These are phyloP conservation scores for Solanum chmielewskii DNA, from an alignment of 257 asterid species.

Conservation along the genomic window DNA sequence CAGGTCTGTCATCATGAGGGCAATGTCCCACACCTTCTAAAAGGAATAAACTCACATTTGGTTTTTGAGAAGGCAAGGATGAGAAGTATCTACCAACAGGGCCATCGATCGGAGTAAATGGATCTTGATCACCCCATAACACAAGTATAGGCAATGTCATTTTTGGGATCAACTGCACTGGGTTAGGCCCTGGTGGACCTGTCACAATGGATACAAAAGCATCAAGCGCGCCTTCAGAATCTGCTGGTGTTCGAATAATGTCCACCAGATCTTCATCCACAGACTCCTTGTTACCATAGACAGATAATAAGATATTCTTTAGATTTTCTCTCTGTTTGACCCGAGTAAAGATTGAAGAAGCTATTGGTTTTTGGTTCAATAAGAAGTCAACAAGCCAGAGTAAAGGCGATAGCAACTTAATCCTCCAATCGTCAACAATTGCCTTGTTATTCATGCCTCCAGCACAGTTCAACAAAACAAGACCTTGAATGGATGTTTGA, in stretches of 20 bases:
- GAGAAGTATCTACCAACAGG: conserved; percentile 93
- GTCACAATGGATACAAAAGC: conserved; percentile 91
- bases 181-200: conserved; percentile 94
- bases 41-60: conserved; percentile 47
- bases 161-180: conserved; percentile 55
- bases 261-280: conserved; percentile 89
- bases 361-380: conserved; percentile 54
- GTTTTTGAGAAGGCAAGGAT: conserved; percentile 28
- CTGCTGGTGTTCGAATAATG: conserved; percentile 76
- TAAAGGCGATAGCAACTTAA: conserved; percentile 61
- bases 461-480: conserved; percentile 81
- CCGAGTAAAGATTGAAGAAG: conserved; percentile 49
- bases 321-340: conserved; percentile 59
- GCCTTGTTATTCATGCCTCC: conserved; percentile 99
- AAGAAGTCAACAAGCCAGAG: conserved; percentile 80
- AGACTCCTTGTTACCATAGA: conserved; percentile 67
- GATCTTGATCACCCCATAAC: conserved; percentile 81
- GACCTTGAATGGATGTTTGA: conserved; percentile 43
- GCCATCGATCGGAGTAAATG: conserved; percentile 85
- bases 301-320: conserved; percentile 44
- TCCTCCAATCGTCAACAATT: conserved; percentile 95
- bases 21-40: conserved; percentile 91
- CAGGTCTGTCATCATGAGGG: conserved; percentile 93
- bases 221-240: conserved; percentile 87
- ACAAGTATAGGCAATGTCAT: conserved; percentile 53